Conservation (phyloP, 2,329 filamentous ascomycete species). For the Fusarium palustre region DNA sequence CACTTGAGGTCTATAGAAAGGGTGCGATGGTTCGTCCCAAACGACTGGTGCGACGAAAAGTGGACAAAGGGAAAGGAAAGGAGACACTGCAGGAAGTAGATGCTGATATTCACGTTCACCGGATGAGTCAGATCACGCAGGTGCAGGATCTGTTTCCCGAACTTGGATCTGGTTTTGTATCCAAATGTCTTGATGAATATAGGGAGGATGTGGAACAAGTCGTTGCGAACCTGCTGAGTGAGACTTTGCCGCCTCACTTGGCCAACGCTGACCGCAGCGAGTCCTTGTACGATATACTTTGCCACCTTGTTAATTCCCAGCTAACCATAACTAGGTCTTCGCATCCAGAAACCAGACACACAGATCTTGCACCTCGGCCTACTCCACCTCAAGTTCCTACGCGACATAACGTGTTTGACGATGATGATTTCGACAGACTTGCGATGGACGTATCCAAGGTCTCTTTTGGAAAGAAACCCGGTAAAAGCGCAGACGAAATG, state of each 20-base stretch:
- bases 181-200: constrained; percentile 83
- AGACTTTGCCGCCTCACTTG: constrained; percentile 77
- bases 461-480: constrained; percentile 79
- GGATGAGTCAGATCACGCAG: constrained; percentile 85
- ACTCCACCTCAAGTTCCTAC: constrained; percentile 68
- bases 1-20: constrained; percentile 70
- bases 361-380: constrained; percentile 66
- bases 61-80: constrained; percentile 74
- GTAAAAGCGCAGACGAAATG: constrained; percentile 76
- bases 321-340: constrained; percentile 48
- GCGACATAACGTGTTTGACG: constrained; percentile 81
- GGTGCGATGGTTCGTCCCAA: constrained; percentile 64
- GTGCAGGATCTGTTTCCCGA: constrained; percentile 95
- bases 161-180: constrained; percentile 83
- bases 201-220: constrained; percentile 81
- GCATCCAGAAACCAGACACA: constrained; percentile 43
- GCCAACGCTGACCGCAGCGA: constrained; percentile 72
- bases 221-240: constrained; percentile 83
- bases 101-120: constrained; percentile 77
- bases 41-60: constrained; percentile 63
- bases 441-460: constrained; percentile 74
- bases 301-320: not conserved
- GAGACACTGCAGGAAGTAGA: constrained; percentile 54
- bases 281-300: constrained; percentile 63
- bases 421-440: constrained; percentile 82